Evolutionary conservation across 1,284 basidiomycete species (phyloP).

Genomic region (Moniliophthora roreri): DNA sequence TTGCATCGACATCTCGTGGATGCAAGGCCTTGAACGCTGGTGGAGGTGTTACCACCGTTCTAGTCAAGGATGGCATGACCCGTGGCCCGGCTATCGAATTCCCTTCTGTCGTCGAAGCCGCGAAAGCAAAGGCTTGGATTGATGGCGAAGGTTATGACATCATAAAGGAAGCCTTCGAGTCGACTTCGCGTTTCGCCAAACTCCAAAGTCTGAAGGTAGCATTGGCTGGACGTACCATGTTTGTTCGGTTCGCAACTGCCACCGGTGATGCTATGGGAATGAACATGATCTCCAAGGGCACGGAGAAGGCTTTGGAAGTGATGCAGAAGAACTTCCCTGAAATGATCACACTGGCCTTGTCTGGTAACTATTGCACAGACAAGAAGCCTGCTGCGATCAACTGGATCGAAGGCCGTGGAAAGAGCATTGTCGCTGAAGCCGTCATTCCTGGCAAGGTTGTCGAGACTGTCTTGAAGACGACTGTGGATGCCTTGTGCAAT

Average conservation of each 20-base stretch:
- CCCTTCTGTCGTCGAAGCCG: constrained; percentile 79
- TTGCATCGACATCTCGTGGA: constrained; percentile 95
- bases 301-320: constrained; percentile 88
- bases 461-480: constrained; percentile 93
- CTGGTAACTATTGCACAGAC: constrained; percentile 99
- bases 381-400: constrained; percentile 99
- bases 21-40: constrained; percentile 97
- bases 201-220: constrained; percentile 83
- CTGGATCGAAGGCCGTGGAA: constrained; percentile 99
- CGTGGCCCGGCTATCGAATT: constrained; percentile 98
- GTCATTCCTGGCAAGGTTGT: constrained; percentile 90
- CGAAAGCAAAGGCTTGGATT: constrained; percentile 87
- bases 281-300: constrained; percentile 99
- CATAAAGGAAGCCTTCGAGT: constrained; percentile 90
- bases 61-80: constrained; percentile 96
- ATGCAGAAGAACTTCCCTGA: constrained; percentile 86
- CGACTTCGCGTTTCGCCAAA: constrained; percentile 89
- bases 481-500: constrained; percentile 87
- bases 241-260: constrained; percentile 92
- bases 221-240: constrained; percentile 89
- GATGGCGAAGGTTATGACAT: constrained; percentile 81
- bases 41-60: constrained; percentile 92
- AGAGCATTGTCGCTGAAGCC: constrained; percentile 96
- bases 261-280: constrained; percentile 99
- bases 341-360: constrained; percentile 92